Conservation (phyloP, 2,329 filamentous ascomycete species). For the Fusarium sterilihyphosum region DNA sequence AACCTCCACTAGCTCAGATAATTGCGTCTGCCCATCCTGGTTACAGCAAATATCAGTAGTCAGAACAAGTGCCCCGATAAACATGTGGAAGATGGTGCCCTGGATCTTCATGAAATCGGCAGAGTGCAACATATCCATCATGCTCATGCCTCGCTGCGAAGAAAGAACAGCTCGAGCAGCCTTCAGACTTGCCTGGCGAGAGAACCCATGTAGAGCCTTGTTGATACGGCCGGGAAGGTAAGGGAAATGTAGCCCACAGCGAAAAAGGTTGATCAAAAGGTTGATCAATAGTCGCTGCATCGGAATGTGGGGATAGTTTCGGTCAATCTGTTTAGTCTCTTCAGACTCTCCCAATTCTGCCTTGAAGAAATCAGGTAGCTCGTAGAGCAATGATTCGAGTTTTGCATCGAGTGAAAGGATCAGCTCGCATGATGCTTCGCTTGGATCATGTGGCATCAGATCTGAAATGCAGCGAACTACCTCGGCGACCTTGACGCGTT, state of each 20-base stretch:
- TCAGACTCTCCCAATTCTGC: neutral
- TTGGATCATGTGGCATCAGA: neutral
- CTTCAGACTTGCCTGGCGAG: neutral
- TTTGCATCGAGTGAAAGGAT: neutral
- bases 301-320: neutral
- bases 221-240: neutral
- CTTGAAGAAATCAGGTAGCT: neutral
- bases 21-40: neutral
- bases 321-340: neutral
- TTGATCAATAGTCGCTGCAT: neutral
- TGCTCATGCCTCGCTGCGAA: neutral
- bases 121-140: neutral
- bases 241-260: neutral
- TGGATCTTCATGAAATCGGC: conserved; percentile 1
- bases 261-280: neutral
- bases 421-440: neutral
- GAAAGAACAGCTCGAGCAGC: neutral
- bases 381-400: neutral
- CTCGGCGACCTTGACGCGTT: neutral
- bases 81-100: conserved; percentile 1
- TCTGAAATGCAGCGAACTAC: neutral
- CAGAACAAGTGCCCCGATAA: neutral
- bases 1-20: neutral
- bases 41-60: neutral
- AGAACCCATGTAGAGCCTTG: neutral